phyloP scores from a whole-genome alignment of 345 rosid species.

The Ceriops zippeliana region DNA sequence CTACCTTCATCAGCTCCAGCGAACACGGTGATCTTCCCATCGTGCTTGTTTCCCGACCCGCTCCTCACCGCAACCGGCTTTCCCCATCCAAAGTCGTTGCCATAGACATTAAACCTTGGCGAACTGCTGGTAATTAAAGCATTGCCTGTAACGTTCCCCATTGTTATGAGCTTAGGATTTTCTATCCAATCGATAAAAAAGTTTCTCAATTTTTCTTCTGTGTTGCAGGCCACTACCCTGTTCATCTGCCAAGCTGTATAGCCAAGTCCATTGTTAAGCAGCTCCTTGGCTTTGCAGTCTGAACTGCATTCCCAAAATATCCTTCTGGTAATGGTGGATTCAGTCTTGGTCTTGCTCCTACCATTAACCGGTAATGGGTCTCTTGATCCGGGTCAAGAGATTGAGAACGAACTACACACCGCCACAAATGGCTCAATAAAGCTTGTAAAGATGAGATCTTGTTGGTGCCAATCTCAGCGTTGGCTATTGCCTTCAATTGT shows the following conservation, averaged over 20 bases:
- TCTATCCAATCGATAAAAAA: slow-evolving; percentile 9
- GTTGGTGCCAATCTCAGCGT: slow-evolving; percentile 24
- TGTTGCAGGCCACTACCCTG: slow-evolving; percentile 10
- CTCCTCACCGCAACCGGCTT: slow-evolving; percentile 31
- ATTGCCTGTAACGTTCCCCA: no score
- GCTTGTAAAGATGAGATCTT: slow-evolving; percentile 44
- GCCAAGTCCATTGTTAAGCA: slow-evolving; percentile 20
- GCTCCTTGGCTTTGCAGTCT: slow-evolving; percentile 4
- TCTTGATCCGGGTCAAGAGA: slow-evolving; percentile 14
- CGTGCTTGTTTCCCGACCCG: slow-evolving; percentile 9
- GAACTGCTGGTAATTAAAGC: no score
- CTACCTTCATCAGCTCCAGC: slow-evolving; percentile 30
- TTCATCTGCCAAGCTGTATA: slow-evolving; percentile 26
- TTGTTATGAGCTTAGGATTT: slow-evolving; percentile 7
- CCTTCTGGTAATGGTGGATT: slow-evolving; percentile 24
- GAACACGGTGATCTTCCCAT: slow-evolving; percentile 27
- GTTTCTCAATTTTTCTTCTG: slow-evolving; percentile 14
- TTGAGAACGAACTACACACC: slow-evolving; percentile 12
- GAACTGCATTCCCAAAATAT: slow-evolving; percentile 38
- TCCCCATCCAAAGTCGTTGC: slow-evolving; percentile 45
- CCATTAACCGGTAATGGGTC: background rate
- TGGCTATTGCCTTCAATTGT: slow-evolving; percentile 42
- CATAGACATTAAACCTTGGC: slow-evolving; percentile 35
- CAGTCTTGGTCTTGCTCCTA: slow-evolving; percentile 28
- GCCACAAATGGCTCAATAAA: slow-evolving; percentile 38